Conservation (phyloP, 192 early-diverging fungal genomes). For the Coemansia sp. region DNA sequence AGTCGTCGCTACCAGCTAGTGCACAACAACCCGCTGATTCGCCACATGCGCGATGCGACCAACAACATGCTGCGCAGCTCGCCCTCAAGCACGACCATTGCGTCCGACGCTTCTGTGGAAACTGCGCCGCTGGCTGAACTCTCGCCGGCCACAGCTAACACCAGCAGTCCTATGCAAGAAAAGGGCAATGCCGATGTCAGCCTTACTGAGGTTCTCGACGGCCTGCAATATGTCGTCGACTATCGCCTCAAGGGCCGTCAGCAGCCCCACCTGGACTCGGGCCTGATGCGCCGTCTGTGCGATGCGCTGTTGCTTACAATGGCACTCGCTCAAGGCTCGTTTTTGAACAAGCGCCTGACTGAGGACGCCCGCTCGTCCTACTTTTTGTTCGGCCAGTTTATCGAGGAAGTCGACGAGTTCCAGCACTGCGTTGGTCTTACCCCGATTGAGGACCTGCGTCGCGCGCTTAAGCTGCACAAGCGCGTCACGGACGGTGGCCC, state of each 20-base stretch:
- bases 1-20: constrained; percentile 47
- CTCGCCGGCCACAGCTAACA: neutral
- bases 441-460: constrained; percentile 79
- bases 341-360: constrained; percentile 65
- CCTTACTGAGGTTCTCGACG: constrained; percentile 75
- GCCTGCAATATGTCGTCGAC: constrained; percentile 94
- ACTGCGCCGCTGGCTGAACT: neutral
- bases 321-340: constrained; percentile 63
- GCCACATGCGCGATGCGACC: constrained; percentile 48
- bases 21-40: constrained; percentile 41
- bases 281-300: constrained; percentile 84
- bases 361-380: constrained; percentile 86
- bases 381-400: constrained; percentile 92
- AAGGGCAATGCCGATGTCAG: constrained; percentile 27
- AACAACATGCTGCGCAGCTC: constrained; percentile 48
- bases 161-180: neutral
- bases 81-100: constrained; percentile 39
- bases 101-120: constrained; percentile 10
- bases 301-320: constrained; percentile 86
- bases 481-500: constrained; percentile 76
- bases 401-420: constrained; percentile 93
- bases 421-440: constrained; percentile 77
- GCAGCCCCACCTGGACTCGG: constrained; percentile 77
- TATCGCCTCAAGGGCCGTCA: constrained; percentile 87
- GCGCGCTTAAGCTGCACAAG: constrained; percentile 62